Evolutionary conservation across 441 rosid species (phyloP), one percentile per base, ranked within the genome.

Genomic region (Mallotus repandus): DNA sequence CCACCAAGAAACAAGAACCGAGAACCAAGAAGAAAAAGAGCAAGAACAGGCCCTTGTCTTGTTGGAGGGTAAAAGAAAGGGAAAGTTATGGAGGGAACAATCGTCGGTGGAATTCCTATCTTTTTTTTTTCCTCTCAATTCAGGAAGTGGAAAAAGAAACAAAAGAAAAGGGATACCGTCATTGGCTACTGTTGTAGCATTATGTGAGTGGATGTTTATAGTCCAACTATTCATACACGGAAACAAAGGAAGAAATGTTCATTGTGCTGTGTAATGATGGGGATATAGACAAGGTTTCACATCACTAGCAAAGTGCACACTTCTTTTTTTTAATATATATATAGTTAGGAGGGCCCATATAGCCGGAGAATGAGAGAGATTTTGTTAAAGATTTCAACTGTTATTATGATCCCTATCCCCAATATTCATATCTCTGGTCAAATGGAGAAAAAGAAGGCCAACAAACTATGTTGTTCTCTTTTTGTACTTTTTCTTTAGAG

Each of bases 51-150:
- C 9, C 15, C 2, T 12, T 3, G 9, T 68, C 53, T 70, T 46
- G 1, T 14, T 71, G 38, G 55, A 13, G 41, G 45, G 38, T 16
- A 46, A 25, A 13, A 53, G 21, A 10, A 2, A 56, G 57, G 66
- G 66, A 60, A 58, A 62, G 62, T 63, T 18, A 11, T 22, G 73
- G 55, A 25, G 29, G 29, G 29, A 25, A 25, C 1, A 25, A 25
- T 25, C 29, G 77, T 76, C 75, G 86, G 78, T 75, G 83, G 76
- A 79, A 76, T 68, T 71, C 71, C 71, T 78, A 73, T 73, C 55
- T 48, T 1, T 68, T 32, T 76, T 62, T 74, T 70, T 71, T 70
- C 9, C 11, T 2, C 7, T 18, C 43, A 21, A 74, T 25, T 25
- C 29, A 25, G 70, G 18, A 38, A 56, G 45, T 18, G 53, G 16